These are phyloP conservation scores for Clathrus columnatus DNA, from an alignment of 768 basidiomycete genomes.

Conservation along the genomic window DNA sequence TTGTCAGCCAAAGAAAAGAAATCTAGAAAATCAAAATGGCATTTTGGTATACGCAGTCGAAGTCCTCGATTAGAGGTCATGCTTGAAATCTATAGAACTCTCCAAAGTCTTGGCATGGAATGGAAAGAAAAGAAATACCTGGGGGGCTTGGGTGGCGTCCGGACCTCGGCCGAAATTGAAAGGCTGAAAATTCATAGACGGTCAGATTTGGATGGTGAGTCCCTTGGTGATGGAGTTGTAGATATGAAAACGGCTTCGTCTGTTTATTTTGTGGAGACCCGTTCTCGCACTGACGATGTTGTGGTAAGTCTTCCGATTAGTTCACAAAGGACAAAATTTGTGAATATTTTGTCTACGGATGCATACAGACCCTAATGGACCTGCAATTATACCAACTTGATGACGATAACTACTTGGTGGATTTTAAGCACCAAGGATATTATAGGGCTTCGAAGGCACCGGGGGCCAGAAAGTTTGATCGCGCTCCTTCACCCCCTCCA, in stretches of 20 bases:
- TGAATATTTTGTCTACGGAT: neutral
- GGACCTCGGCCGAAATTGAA: neutral
- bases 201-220: conserved; percentile 49
- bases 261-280: conserved; percentile 90
- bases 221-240: conserved; percentile 30
- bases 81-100: conserved; percentile 93
- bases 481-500: conserved; percentile 25
- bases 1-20: conserved; percentile 32
- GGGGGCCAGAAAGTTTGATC: conserved; percentile 65
- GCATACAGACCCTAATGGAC: conserved; percentile 82
- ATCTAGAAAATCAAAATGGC: conserved; percentile 82
- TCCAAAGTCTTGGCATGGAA: conserved; percentile 88
- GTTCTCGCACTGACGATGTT: conserved; percentile 82
- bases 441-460: conserved; percentile 67
- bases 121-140: conserved; percentile 89
- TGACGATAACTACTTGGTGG: conserved; percentile 91
- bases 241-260: conserved; percentile 63
- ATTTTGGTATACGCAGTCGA: conserved; percentile 93
- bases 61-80: conserved; percentile 98
- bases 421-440: conserved; percentile 96
- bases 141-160: conserved; percentile 54
- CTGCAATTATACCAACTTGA: conserved; percentile 96
- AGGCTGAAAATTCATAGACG: conserved; percentile 51
- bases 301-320: conserved; percentile 50
- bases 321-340: neutral